These are phyloP conservation scores for Litsea cubeba DNA, from an alignment of 164 flowering plant genomes.

Conservation along the genomic window DNA sequence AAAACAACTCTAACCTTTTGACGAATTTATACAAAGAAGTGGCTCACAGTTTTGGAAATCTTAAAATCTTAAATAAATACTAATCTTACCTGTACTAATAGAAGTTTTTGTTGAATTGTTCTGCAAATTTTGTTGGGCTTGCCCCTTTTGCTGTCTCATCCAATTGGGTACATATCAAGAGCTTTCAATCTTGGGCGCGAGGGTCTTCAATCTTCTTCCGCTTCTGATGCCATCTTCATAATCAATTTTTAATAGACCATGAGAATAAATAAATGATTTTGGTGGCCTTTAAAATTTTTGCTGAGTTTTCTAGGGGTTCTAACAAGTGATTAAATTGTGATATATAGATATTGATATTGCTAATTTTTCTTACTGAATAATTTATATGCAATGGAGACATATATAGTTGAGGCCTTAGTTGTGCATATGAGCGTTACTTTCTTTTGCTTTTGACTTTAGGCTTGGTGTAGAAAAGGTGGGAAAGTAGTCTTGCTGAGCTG, in stretches of 20 bases:
- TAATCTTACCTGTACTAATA: not conserved
- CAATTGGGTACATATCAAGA: slow-evolving; percentile 68
- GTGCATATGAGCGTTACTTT: not conserved
- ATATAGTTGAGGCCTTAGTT: not conserved
- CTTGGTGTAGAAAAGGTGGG: not conserved
- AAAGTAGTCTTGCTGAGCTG: not conserved
- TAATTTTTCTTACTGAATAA: not conserved
- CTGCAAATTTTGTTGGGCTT: slow-evolving; percentile 80
- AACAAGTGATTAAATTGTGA: no score
- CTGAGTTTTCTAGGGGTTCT: not conserved
- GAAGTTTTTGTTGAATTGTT: slow-evolving; percentile 21
- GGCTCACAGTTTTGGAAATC: no score
- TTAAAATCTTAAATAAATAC: no score
- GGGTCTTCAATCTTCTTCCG: slow-evolving; percentile 90
- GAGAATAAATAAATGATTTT: no score
- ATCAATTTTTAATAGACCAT: slow-evolving; percentile 2
- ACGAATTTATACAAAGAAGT: no score
- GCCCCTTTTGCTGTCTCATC: slow-evolving; percentile 73
- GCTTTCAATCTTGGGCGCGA: slow-evolving; percentile 96
- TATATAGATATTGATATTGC: not conserved
- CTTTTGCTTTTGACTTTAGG: not conserved
- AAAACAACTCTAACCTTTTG: no score
- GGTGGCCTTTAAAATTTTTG: no score
- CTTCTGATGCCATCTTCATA: slow-evolving; percentile 60
- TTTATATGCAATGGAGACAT: not conserved